These are phyloP conservation scores for Hymenochaete sp. DNA, from an alignment of 1,284 basidiomycete genomes.

Conservation along the genomic window DNA sequence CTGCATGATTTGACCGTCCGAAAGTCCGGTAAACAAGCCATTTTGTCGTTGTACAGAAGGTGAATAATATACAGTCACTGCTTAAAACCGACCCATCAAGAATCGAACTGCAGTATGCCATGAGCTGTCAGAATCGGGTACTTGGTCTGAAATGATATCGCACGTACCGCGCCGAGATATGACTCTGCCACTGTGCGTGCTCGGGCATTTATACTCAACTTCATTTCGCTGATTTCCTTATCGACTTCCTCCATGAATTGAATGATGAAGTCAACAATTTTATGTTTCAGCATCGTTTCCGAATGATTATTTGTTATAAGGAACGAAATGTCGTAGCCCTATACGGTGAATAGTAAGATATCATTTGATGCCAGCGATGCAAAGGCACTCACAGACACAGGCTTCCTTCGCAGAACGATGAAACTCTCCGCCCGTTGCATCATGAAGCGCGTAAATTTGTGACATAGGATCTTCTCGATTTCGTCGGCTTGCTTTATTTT, in stretches of 20 bases:
- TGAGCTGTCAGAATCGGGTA: slow-evolving; percentile 3
- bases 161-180: slow-evolving; percentile 60
- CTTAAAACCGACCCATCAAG: not conserved
- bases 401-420: slow-evolving; percentile 90
- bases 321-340: slow-evolving; percentile 99
- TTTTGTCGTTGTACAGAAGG: slow-evolving; percentile 1
- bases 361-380: slow-evolving; percentile 11
- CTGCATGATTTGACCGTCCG: no score
- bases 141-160: slow-evolving; percentile 25
- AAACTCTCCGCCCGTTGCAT: slow-evolving; percentile 98
- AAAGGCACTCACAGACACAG: slow-evolving; percentile 62
- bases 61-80: slow-evolving; percentile 9
- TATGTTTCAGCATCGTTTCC: slow-evolving; percentile 98
- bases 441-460: slow-evolving; percentile 99
- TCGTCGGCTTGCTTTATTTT: slow-evolving; percentile 99
- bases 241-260: slow-evolving; percentile 99
- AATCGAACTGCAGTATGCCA: not conserved
- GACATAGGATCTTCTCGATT: slow-evolving; percentile 93
- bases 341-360: slow-evolving; percentile 7
- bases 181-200: slow-evolving; percentile 97
- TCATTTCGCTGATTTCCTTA: slow-evolving; percentile 87
- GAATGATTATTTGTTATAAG: slow-evolving; percentile 96
- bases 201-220: slow-evolving; percentile 86
- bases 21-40: not conserved
- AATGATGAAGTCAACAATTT: slow-evolving; percentile 99